A percentile compares a stretch with the other conserved stretches of the same genome.
phyloP scores from a whole-genome alignment of 106 monocot species.

The Narthecium ossifragum region DNA sequence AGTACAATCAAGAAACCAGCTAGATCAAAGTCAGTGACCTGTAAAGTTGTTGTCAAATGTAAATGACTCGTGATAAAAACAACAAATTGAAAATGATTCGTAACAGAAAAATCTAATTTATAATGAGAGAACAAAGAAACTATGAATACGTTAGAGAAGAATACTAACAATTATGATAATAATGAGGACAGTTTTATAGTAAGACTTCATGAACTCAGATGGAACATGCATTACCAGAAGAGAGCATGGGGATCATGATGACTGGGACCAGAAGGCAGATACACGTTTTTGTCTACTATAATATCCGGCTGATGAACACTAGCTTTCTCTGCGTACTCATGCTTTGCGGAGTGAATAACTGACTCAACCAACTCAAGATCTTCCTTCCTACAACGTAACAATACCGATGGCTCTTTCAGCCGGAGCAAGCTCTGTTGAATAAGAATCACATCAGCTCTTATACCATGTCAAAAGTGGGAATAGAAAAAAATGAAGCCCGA shows the following conservation, averaged over 20 bases:
- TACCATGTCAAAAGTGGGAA: too few relatives aligned
- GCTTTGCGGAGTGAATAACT: slow-evolving; percentile 48
- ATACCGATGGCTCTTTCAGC: slow-evolving; percentile 81
- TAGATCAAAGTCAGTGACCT: too few relatives aligned
- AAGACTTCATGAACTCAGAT: neutral
- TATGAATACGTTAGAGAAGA: too few relatives aligned
- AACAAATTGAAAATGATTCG: too few relatives aligned
- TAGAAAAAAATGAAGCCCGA: neutral
- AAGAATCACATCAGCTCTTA: too few relatives aligned
- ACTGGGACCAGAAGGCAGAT: slow-evolving; percentile 60
- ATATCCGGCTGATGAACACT: slow-evolving; percentile 63
- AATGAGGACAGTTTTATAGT: neutral
- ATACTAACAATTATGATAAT: too few relatives aligned
- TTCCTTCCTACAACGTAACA: slow-evolving; percentile 68
- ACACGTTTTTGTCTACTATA: slow-evolving; percentile 52
- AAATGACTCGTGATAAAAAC: too few relatives aligned
- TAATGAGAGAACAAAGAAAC: too few relatives aligned
- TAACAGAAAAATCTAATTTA: too few relatives aligned
- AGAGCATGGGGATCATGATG: slow-evolving; percentile 43
- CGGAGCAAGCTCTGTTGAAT: slow-evolving; percentile 84
- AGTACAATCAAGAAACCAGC: too few relatives aligned
- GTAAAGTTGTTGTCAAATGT: too few relatives aligned
- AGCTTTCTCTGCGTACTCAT: slow-evolving; percentile 70
- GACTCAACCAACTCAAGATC: slow-evolving; percentile 55
- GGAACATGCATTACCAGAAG: slow-evolving; percentile 46